Evolutionary conservation across 75 land plant genomes (phyloP).

Genomic region (Picea sitchensis): DNA sequence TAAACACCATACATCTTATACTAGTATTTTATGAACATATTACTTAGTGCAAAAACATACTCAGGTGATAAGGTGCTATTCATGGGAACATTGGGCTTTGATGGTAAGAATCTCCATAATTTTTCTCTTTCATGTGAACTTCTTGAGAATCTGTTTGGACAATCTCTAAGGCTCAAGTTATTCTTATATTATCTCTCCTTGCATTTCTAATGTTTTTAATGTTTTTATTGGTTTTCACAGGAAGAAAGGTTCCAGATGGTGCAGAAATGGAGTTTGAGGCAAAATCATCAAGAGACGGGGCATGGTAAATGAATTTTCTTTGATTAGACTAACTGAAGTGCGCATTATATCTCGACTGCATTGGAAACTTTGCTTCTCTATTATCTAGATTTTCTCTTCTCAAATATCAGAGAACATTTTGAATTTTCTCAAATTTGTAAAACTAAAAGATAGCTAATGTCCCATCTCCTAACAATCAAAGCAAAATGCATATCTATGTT

Average conservation of each 20-base stretch:
- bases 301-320: slow-evolving; percentile 55
- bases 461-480: too few species aligned
- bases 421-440: too few species aligned
- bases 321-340: background rate
- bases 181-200: background rate
- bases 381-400: background rate
- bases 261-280: slow-evolving; percentile 90
- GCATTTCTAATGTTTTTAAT: background rate
- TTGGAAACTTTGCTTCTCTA: too few species aligned
- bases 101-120: background rate
- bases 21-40: background rate
- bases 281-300: slow-evolving; percentile 90
- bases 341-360: too few species aligned
- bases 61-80: background rate
- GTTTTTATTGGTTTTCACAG: slow-evolving; percentile 14
- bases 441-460: too few species aligned
- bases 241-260: slow-evolving; percentile 36
- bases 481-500: background rate
- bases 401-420: background rate
- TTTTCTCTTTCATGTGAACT: background rate
- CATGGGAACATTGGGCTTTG: background rate
- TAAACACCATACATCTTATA: background rate
- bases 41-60: background rate
- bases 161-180: background rate
- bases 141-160: background rate